Base-by-base conservation (phyloP, 768 basidiomycete species). In the Mycena alexandri region DNA sequence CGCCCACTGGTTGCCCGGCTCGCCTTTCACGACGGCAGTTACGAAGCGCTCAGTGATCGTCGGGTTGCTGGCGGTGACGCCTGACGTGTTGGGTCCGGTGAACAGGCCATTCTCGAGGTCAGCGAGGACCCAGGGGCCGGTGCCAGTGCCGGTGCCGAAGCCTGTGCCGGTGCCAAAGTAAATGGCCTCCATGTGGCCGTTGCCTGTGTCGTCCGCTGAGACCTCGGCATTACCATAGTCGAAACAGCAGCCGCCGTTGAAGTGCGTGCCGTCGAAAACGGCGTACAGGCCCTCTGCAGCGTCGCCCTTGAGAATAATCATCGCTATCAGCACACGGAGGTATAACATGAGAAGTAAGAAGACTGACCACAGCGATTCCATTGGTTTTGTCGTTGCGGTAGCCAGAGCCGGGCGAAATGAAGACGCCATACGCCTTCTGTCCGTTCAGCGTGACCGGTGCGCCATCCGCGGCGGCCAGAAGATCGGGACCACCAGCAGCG, bases 211-310 rank as follows among this genome's bases (percentile, higher is more conserved):
- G 55, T 29, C 36, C 53, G 43, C 62, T 29, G 55, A 63, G 41
- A 21, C 53, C 57, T 69, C 68, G n/a, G 47, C 68, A 61, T 69
- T 69, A 22, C 67, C 67, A 25, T 65, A 69, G 67, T 69, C 67
- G 58, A 64, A 64, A 36, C 63, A 65, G 36, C 62, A 69, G 38
- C 17, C 57, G 22, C 48, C 41, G 59, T 69, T 69, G 25, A 25
- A 69, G 42, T 69, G 68, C 29, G 67, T 68, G 44, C 67, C 67
- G 46, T 68, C 67, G 54, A 68, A 42, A 22, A 68, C 61, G 8
- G 61, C 67, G 61, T 68, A 62, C 53, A 63, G 46, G 53, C 61
- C 61, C 53, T 63, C 43, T 13, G 61, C 63, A 48, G 54, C 46
- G 63, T 63, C 63, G 34, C 62, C 68, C 68, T 59, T 59, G 61